Conservation (phyloP, 2,329 filamentous ascomycete species). For the Cryphonectria parasitica region DNA sequence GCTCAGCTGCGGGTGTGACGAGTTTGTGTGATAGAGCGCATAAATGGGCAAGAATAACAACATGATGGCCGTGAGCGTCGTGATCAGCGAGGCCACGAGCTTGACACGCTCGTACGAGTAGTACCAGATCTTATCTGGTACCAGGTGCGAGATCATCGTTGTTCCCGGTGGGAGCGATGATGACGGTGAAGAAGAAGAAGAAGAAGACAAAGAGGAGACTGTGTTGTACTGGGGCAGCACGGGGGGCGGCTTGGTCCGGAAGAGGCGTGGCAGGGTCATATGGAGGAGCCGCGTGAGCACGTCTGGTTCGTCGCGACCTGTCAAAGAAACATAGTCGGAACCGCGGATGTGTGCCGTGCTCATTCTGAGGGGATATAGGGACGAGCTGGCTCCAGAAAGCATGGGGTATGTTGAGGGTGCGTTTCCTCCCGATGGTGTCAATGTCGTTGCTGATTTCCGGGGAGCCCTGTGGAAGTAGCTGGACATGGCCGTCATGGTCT, state of each 20-base stretch:
- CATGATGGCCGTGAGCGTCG: constrained; percentile 4
- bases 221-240: neutral
- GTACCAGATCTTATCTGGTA: neutral
- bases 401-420: neutral
- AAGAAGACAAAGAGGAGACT: neutral
- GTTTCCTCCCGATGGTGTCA: neutral
- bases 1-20: constrained; percentile 14
- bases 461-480: neutral
- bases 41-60: constrained; percentile 19
- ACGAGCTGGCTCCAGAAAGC: neutral
- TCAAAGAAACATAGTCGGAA: constrained; percentile 7
- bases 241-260: neutral
- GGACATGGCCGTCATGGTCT: neutral
- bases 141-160: neutral
- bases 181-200: too few species aligned
- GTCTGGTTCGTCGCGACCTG: neutral
- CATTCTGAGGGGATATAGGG: constrained; percentile 10
- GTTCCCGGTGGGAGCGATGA: neutral
- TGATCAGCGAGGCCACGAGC: neutral
- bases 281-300: constrained; percentile 1
- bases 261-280: neutral
- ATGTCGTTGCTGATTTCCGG: neutral
- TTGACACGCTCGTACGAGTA: neutral
- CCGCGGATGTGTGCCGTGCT: constrained; percentile 1
- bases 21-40: constrained; percentile 14